Conservation (phyloP, 2,329 filamentous ascomycete species). For the Exserohilum turcica region DNA sequence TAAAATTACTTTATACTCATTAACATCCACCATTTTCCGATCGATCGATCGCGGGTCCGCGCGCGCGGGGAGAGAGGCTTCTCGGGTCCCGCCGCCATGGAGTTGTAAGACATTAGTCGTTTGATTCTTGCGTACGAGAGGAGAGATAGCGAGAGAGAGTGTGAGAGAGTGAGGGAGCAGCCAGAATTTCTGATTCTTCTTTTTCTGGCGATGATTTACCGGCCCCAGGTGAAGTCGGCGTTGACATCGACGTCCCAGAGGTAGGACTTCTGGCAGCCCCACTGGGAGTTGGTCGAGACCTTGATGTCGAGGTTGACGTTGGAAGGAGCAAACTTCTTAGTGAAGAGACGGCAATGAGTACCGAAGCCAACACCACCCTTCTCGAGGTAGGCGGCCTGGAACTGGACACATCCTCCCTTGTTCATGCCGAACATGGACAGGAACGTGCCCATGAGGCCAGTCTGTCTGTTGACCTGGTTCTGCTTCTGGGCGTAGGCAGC, state of each 20-base stretch:
- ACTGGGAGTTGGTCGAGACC: slow-evolving; percentile 13
- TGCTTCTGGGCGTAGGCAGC: slow-evolving; percentile 31
- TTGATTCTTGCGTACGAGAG: too few relatives aligned
- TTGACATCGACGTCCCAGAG: slow-evolving; percentile 30
- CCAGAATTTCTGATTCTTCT: too few relatives aligned
- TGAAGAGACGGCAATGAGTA: slow-evolving; percentile 37
- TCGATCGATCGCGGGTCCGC: too few relatives aligned
- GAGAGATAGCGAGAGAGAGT: too few relatives aligned
- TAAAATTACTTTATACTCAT: too few relatives aligned
- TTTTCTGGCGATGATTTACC: neutral
- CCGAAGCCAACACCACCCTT: slow-evolving; percentile 29
- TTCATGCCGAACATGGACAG: slow-evolving; percentile 25
- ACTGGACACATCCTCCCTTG: slow-evolving; percentile 32
- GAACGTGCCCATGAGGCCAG: slow-evolving; percentile 18
- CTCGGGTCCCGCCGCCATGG: too few relatives aligned
- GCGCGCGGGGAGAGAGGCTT: too few relatives aligned
- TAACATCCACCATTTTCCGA: neutral
- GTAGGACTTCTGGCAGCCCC: slow-evolving; percentile 33
- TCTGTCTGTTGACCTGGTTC: slow-evolving; percentile 28
- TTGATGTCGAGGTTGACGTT: slow-evolving; percentile 30
- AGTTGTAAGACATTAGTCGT: too few relatives aligned
- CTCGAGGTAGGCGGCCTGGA: slow-evolving; percentile 33
- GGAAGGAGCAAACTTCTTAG: slow-evolving; percentile 24
- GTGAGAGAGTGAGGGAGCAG: too few relatives aligned
- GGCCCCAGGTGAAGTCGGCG: slow-evolving; percentile 30